Base-by-base conservation (phyloP, 2,329 filamentous ascomycete genomes). In the Ascochyta clinopodiicola region DNA sequence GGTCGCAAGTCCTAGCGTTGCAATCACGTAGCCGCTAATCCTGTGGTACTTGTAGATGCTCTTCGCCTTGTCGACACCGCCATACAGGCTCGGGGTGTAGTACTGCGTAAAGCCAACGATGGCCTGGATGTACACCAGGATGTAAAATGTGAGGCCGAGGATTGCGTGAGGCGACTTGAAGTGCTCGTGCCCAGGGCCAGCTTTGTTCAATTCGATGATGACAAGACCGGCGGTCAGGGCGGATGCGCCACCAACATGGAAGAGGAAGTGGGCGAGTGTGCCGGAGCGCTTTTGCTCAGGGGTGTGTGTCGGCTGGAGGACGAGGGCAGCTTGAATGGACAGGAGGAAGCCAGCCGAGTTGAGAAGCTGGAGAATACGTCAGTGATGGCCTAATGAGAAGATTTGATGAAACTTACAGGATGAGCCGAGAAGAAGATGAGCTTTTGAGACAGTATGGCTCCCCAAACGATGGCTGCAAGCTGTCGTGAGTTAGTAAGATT, bases 21-120 rank as follows among this genome's bases (percentile, higher is more conserved):
- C 77, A 55, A 93, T 79, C 7, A 86, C 62, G 72, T 99, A 98
- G 2, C 94, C 95, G 21, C 82, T 83, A 49, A 84, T 78, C 27
- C 94, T 86, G 75, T 98, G 95, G 68, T 93, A 96, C 77, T 96
- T 97, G 82, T 94, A 98, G 37, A 96, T 75, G 22, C 81, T 81
- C 82, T 93, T 96, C 19, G 92, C 94, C 3, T 86, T 87, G 24
- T 91, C 87, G 60, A 88, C 86, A 51, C 91, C 87, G 5, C 93
- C 93, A 67, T 94, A 96, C 1, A 96, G 67, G 0, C 72, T 70
- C 0, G 93, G 93, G 2, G 85, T 80, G 55, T 86, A 91, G 80
- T 89, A 97, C 78, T 95, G 91, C 29, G 91, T 89, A 60, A 96
- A 85, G 15, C 95, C 94, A 27, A 96, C 84, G 1, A 88, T 44